phyloP scores from a whole-genome alignment of 495 filamentous ascomycete species.

The Penicillium roqueforti region DNA sequence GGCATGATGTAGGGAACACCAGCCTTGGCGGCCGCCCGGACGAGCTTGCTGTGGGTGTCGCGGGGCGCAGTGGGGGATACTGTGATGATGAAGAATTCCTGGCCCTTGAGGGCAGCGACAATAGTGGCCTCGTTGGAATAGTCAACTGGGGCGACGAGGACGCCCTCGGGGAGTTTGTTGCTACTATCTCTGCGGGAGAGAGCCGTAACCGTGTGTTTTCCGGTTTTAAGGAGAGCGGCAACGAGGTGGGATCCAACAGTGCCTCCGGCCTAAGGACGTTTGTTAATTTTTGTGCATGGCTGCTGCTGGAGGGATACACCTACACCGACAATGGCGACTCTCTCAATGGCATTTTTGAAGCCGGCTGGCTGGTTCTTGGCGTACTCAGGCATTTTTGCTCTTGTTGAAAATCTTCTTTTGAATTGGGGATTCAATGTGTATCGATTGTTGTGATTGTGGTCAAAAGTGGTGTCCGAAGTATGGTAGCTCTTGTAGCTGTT shows the following conservation, averaged over 20 bases:
- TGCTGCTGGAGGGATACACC: constrained; percentile 10
- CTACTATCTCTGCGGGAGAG: constrained; percentile 47
- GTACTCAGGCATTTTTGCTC: constrained; percentile 24
- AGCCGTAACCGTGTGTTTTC: constrained; percentile 52
- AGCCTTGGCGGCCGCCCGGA: constrained; percentile 59
- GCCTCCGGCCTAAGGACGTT: constrained; percentile 52
- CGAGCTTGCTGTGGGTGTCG: constrained; percentile 48
- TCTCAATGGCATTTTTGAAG: constrained; percentile 42
- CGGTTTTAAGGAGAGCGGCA: constrained; percentile 44
- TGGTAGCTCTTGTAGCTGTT: too few species aligned
- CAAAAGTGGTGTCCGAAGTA: background rate
- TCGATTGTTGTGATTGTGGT: constrained; percentile 8
- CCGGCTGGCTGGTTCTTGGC: constrained; percentile 34
- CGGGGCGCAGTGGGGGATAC: constrained; percentile 42
- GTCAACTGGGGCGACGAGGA: constrained; percentile 41
- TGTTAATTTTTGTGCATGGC: constrained; percentile 12
- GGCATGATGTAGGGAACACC: constrained; percentile 60
- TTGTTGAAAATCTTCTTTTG: background rate
- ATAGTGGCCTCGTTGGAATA: constrained; percentile 47
- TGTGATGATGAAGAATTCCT: constrained; percentile 60
- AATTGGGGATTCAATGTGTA: constrained; percentile 3
- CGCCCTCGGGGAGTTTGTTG: constrained; percentile 41
- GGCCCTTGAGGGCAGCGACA: constrained; percentile 46
- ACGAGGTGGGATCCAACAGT: constrained; percentile 52
- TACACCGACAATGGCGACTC: constrained; percentile 50